Evolutionary conservation across 169 alveolate species (phyloP), one percentile per base, ranked within the genome.

Genomic region (Plasmodium ovale): DNA sequence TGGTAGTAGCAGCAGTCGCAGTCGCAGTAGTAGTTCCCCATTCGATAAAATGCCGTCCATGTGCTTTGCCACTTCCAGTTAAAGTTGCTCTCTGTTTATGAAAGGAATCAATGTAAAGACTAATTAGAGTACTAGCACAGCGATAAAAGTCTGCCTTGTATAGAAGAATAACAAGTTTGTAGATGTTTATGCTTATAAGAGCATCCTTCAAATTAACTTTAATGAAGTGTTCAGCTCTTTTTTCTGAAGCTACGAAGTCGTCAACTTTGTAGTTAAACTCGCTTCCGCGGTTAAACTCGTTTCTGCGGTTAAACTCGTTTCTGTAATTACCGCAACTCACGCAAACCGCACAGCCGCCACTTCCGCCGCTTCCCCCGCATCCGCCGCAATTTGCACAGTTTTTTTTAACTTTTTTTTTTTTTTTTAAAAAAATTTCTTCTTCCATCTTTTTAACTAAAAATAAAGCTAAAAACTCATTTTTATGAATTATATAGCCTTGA

Each of bases 401-500:
- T 0, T 65, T 60, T 19, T 69, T 85, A 23, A 56, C 59, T 49
- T 85, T 85, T 65, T 44, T 64, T 85, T 69, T 70, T 39, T 85
- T 70, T 53, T 85, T 85, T 72, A 70, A 27, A 60, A 68, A 69
- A 10, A 85, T 56, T 71, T 67, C 74, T 62, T 70, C 87, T 35
- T 85, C 91, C 12, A 85, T 69, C 1, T 25, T 25, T 59, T 85
- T 85, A 42, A 56, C 58, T 35, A 85, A 53, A 39, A 85, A 85
- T 0, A 85, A 23, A 10, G 87, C 85, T 21, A 85, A 23, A 35
- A 85, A 85, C 23, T 85, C 91, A 39, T 56, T 64, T 51, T 69
- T 85, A 29, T 69, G 85, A n/a, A 85, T 85, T 16, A 85, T 85
- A 69, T 85, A 85, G 33, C 91, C 91, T 85, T 85, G 91, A 27